Conservation (phyloP, 257 asterid species). For the Echium plantagineum region DNA sequence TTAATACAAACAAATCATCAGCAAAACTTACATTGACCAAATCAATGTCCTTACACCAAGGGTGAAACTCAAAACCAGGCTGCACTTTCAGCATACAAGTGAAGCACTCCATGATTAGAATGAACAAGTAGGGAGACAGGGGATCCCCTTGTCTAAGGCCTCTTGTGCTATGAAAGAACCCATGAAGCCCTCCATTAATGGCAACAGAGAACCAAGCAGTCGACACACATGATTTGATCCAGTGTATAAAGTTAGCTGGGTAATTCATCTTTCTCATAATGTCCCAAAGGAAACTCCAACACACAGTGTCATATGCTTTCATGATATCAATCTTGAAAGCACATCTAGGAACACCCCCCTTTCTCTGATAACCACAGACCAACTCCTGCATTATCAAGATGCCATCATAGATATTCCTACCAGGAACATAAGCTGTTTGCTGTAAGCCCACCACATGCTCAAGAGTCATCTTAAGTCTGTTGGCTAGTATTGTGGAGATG, state of each 20-base stretch:
- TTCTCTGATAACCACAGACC: too few relatives aligned
- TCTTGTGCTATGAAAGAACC: background rate
- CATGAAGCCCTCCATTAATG: background rate
- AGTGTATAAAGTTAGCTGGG: background rate
- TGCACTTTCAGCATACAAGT: too few relatives aligned
- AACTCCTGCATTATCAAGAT: background rate
- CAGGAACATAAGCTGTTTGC: background rate
- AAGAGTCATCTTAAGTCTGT: too few relatives aligned
- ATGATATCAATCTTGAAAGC: background rate
- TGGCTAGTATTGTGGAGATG: background rate
- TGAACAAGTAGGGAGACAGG: background rate
- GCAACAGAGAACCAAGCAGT: background rate
- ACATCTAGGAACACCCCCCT: too few relatives aligned
- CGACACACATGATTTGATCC: background rate
- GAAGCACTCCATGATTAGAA: background rate
- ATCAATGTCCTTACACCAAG: too few relatives aligned
- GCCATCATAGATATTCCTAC: background rate
- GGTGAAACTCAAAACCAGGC: too few relatives aligned
- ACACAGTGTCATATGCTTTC: conserved; percentile 1
- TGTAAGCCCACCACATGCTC: background rate
- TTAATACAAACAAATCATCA: too few relatives aligned
- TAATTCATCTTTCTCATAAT: background rate
- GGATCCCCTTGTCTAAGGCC: background rate
- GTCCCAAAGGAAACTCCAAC: background rate
- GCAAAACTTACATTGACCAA: too few relatives aligned